These are phyloP conservation scores for Whalleya microplaca DNA, from an alignment of 2,329 filamentous ascomycete genomes.

Conservation along the genomic window DNA sequence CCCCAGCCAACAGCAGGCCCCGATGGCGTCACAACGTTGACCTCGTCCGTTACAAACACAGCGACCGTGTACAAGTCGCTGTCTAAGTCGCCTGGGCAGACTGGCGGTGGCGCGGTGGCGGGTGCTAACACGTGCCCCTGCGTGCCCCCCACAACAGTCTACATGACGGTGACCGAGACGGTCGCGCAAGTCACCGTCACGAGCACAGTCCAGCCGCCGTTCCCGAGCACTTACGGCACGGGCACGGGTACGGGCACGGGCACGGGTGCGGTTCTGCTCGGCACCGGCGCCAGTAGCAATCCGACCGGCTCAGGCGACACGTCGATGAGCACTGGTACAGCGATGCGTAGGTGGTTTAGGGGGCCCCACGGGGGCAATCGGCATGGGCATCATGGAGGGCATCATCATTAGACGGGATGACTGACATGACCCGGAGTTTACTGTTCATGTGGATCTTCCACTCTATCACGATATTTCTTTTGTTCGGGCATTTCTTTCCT, in stretches of 20 bases:
- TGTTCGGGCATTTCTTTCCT: too few relatives aligned
- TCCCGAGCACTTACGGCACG: conserved; percentile 25
- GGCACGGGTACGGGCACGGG: conserved; percentile 19
- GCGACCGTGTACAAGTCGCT: conserved; percentile 17
- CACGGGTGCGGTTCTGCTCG: neutral
- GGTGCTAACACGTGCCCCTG: conserved; percentile 22
- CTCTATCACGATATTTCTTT: too few relatives aligned
- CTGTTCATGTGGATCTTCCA: too few relatives aligned
- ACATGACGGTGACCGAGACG: conserved; percentile 29
- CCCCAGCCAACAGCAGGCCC: conserved; percentile 1
- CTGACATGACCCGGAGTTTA: too few relatives aligned
- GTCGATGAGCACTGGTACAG: conserved; percentile 14
- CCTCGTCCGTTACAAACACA: conserved; percentile 18
- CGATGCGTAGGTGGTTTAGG: conserved; percentile 31
- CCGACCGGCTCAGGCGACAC: neutral
- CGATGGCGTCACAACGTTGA: conserved; percentile 19
- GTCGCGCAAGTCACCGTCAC: conserved; percentile 22
- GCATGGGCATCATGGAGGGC: conserved; percentile 13
- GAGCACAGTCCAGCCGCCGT: conserved; percentile 34
- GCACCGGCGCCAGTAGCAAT: conserved; percentile 3
- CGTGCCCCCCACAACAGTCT: conserved; percentile 31
- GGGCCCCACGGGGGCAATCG: conserved; percentile 19
- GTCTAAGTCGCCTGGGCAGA: conserved; percentile 1
- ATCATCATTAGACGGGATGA: neutral
- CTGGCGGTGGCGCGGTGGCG: neutral